Evolutionary conservation across 1,284 basidiomycete genomes (phyloP).

Genomic region (Sporisorium exsertum): DNA sequence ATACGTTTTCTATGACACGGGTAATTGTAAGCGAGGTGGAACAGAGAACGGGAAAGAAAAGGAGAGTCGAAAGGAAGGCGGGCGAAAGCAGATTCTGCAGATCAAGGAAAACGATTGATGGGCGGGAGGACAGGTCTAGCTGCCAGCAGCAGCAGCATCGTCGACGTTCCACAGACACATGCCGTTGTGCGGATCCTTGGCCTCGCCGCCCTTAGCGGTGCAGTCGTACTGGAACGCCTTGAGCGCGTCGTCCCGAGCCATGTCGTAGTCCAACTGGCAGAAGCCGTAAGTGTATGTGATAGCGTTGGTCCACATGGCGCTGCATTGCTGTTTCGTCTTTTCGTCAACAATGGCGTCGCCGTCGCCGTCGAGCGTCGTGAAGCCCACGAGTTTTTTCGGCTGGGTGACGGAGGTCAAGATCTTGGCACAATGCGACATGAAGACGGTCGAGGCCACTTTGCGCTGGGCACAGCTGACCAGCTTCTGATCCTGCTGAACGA

Average conservation of each 20-base stretch:
- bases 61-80: neutral
- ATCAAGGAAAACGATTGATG: neutral
- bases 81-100: neutral
- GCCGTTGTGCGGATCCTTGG: conserved; percentile 24
- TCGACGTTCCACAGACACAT: conserved; percentile 46
- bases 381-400: conserved; percentile 19
- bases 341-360: conserved; percentile 33
- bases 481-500: neutral
- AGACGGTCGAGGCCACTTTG: conserved; percentile 12
- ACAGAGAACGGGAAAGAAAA: too few relatives aligned
- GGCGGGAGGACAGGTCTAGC: conserved; percentile 1
- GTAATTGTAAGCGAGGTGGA: neutral
- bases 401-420: conserved; percentile 26
- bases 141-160: conserved; percentile 16
- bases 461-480: conserved; percentile 38
- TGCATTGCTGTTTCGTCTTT: conserved; percentile 29
- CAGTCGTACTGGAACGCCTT: conserved; percentile 33
- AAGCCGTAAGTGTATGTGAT: conserved; percentile 32
- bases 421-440: conserved; percentile 35
- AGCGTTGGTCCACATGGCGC: conserved; percentile 35
- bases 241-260: conserved; percentile 14
- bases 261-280: conserved; percentile 36
- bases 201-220: conserved; percentile 17
- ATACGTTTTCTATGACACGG: conserved; percentile 13
- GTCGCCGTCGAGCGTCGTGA: conserved; percentile 21